Evolutionary conservation across 148 eudicot genomes (phyloP).

Genomic region (Rhododendron griersonianum): DNA sequence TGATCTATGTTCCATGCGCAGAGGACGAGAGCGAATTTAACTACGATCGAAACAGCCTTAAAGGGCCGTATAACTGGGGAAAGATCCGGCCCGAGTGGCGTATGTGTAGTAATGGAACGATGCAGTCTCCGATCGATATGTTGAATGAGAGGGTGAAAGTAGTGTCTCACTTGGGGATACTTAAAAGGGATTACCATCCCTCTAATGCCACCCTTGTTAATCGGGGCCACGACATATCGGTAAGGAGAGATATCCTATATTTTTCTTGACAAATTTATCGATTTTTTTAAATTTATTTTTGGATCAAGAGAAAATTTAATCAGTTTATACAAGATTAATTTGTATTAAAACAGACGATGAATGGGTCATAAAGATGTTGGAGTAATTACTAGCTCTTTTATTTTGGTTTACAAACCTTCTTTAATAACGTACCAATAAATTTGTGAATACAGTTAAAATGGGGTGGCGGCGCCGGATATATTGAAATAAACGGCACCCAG

Average conservation of each 20-base stretch:
- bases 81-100: slow-evolving; percentile 37
- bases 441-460: slow-evolving; percentile 20
- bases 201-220: slow-evolving; percentile 34
- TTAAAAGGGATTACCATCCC: slow-evolving; percentile 25
- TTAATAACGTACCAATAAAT: not conserved
- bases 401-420: not conserved
- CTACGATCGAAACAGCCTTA: slow-evolving; percentile 16
- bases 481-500: slow-evolving; percentile 16
- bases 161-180: slow-evolving; percentile 21
- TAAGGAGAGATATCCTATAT: slow-evolving; percentile 6
- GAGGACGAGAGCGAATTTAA: slow-evolving; percentile 37
- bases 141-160: slow-evolving; percentile 20
- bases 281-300: too few species aligned
- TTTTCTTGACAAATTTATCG: not conserved
- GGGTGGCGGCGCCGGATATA: slow-evolving; percentile 8
- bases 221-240: slow-evolving; percentile 47
- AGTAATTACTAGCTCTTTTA: not conserved
- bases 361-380: too few species aligned
- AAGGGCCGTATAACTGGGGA: slow-evolving; percentile 40
- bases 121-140: slow-evolving; percentile 49
- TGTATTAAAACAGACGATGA: too few species aligned
- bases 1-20: slow-evolving; percentile 2
- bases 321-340: too few species aligned
- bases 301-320: too few species aligned
- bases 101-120: slow-evolving; percentile 23